Conservation (phyloP, 169 alveolate species). For the Miamiensis avidus region DNA sequence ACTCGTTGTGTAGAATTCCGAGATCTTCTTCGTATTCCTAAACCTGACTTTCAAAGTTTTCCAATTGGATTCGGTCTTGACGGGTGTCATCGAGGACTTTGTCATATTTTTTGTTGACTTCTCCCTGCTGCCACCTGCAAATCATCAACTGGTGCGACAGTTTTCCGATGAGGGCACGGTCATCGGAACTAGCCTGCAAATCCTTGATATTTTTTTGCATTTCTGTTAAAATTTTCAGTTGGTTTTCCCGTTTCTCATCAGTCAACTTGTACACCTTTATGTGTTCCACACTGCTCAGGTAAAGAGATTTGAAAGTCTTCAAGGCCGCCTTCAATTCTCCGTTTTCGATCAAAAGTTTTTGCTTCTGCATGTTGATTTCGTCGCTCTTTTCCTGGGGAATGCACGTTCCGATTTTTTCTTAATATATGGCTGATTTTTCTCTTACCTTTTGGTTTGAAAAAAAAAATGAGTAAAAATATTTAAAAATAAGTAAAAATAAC, state of each 20-base stretch:
- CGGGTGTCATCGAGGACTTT: conserved; percentile 49
- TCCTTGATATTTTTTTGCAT: conserved; percentile 40
- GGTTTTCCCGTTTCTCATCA: background rate
- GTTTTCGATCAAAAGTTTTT: background rate
- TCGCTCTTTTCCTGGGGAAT: conserved; percentile 27
- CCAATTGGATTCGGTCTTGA: conserved; percentile 38
- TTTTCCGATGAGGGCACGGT: conserved; percentile 55
- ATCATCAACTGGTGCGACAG: conserved; percentile 64
- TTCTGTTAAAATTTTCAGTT: background rate
- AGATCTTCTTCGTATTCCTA: conserved; percentile 40
- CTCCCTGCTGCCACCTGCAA: conserved; percentile 64
- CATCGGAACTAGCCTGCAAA: conserved; percentile 54
- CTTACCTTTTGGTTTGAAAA: background rate
- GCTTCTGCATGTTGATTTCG: background rate
- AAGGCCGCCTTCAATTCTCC: conserved; percentile 22
- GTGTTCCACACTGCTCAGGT: conserved; percentile 13
- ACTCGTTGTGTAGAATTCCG: conserved; percentile 32
- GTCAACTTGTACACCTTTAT: conserved; percentile 19
- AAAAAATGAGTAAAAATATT: background rate
- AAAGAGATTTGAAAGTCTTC: conserved; percentile 9
- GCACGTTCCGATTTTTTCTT: conserved; percentile 6
- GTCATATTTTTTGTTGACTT: conserved; percentile 60
- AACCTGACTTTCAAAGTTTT: conserved; percentile 48
- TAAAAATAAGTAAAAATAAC: too few relatives aligned
- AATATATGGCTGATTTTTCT: background rate